Evolutionary conservation across 2,329 filamentous ascomycete genomes (phyloP), one percentile per base, ranked within the genome.

Genomic region (Colletotrichum musae): DNA sequence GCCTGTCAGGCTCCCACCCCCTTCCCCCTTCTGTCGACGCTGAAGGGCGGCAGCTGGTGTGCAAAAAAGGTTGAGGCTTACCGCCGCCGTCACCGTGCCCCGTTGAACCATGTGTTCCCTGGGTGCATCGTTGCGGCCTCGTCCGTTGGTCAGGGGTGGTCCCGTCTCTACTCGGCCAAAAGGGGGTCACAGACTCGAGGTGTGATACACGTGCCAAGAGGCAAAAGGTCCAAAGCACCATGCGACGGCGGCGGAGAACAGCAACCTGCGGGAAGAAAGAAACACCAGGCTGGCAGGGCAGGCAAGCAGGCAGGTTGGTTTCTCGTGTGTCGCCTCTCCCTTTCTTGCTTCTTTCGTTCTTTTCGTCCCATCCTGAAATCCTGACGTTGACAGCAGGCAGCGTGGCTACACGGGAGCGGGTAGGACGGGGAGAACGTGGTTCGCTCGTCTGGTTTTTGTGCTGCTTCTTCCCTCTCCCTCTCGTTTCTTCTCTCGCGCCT

Each of bases 121-220:
- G 32, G 32, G 32, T 36, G 15, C 24, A 24, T 18, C 54, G 61
- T 21, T 59, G 66, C 52, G 41, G 39, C 41, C 36, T 56, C 66
- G 54, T 69, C 66, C 50, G 54, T 65, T 45, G 41, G 41, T 53
- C 54, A 45, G 43, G 54, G 66, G 18, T 50, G 26, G 28, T 43
- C 66, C 61, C 66, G 26, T 50, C 54, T 43, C 50, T 36, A 18
- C 54, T 56, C 50, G 66, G 50, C 66, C 50, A n/a, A 54, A 65
- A 60, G 54, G 54, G 66, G 48, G 61, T 65, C 66, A 51, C 66
- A 51, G 61, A 59, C 41, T 69, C 54, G 54, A 65, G n/a, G 53
- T 54, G 50, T 65, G 66, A 69, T 69, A 69, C 66, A 65, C 48
- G 36, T 47, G 61, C 66, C 66, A 69, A 69, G 66, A 58, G 32